A percentile compares a stretch with the other conserved stretches of the same genome.
Conservation (phyloP, 108 stramenopile genomes). For the Pseudonitzschia multistriata region DNA sequence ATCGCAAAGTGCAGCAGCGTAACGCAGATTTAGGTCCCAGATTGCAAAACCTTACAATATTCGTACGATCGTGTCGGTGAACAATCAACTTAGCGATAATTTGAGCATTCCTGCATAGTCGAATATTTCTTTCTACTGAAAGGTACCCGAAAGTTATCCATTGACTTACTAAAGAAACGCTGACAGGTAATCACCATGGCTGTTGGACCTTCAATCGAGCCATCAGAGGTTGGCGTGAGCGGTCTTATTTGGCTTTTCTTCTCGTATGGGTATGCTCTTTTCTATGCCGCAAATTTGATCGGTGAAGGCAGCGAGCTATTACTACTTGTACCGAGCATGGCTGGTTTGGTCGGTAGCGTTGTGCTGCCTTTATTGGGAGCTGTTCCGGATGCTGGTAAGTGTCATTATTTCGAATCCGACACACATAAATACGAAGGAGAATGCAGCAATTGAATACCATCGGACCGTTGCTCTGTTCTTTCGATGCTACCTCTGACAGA, state of each 20-base stretch:
- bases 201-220: conserved; percentile 27
- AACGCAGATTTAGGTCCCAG: too few relatives aligned
- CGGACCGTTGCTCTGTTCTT: background rate
- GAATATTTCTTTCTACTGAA: too few relatives aligned
- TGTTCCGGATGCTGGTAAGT: conserved; percentile 88
- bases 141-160: too few relatives aligned
- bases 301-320: conserved; percentile 96
- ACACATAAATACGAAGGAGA: too few relatives aligned
- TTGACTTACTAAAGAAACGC: background rate
- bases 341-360: conserved; percentile 92
- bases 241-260: conserved; percentile 86
- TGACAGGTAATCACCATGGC: background rate
- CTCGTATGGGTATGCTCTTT: conserved; percentile 92
- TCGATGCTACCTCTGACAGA: background rate
- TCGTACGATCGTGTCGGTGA: too few relatives aligned
- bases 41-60: too few relatives aligned
- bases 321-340: conserved; percentile 85
- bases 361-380: conserved; percentile 96
- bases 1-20: too few relatives aligned
- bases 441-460: background rate
- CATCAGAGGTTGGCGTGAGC: conserved; percentile 51
- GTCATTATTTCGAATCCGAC: too few relatives aligned
- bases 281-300: conserved; percentile 87
- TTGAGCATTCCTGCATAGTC: too few relatives aligned
- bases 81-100: too few relatives aligned